Conservation (phyloP, 2,329 filamentous ascomycete species). For the Fusarium coffeatum region DNA sequence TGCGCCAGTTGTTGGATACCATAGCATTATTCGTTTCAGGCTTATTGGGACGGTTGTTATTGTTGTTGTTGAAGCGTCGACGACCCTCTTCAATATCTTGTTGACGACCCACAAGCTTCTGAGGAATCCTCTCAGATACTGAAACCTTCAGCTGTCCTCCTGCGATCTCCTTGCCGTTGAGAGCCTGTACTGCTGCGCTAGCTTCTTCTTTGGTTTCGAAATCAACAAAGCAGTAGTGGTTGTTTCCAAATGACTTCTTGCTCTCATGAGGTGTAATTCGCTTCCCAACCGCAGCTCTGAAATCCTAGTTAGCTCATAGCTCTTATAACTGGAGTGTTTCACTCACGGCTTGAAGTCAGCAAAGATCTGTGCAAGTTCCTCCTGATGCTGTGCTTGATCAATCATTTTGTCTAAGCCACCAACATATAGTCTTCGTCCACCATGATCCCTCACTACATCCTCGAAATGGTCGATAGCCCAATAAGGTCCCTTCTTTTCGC, state of each 20-base stretch:
- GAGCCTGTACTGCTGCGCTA: constrained; percentile 57
- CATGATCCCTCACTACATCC: constrained; percentile 44
- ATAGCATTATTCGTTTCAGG: constrained; percentile 12
- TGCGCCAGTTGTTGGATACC: constrained; percentile 24
- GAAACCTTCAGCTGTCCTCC: constrained; percentile 23
- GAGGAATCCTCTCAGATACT: neutral
- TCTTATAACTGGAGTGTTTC: accelerated
- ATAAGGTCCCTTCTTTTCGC: constrained; percentile 11
- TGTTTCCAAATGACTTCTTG: constrained; percentile 64
- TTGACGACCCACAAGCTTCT: constrained; percentile 13
- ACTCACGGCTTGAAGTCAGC: constrained; percentile 53
- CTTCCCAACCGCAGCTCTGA: constrained; percentile 55
- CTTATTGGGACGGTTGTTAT: neutral
- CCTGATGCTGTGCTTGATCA: constrained; percentile 60
- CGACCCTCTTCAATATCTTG: neutral
- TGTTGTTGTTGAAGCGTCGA: neutral
- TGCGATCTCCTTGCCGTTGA: constrained; percentile 32
- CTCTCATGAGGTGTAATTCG: constrained; percentile 69
- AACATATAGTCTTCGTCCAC: constrained; percentile 60
- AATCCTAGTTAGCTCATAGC: neutral
- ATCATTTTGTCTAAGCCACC: constrained; percentile 63
- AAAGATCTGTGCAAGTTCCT: constrained; percentile 61
- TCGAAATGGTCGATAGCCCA: constrained; percentile 48
- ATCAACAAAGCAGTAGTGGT: constrained; percentile 76
- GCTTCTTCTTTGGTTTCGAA: constrained; percentile 67